These are phyloP conservation scores for Roridomyces roridus DNA, from an alignment of 768 basidiomycete genomes.

Conservation along the genomic window DNA sequence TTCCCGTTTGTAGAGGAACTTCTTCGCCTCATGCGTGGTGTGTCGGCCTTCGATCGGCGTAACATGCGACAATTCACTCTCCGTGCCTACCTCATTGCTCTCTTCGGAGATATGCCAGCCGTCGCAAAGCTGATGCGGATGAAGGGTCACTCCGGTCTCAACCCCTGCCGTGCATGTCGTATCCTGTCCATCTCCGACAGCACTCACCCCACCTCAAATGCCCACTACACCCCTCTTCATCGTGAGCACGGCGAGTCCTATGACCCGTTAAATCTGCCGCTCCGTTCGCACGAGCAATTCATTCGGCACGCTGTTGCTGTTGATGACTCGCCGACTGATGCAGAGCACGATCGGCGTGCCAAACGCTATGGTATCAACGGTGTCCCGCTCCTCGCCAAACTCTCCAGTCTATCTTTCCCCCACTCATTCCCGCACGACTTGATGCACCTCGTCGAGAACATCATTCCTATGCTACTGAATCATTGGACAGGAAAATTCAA, in stretches of 20 bases:
- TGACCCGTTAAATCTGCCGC: constrained; percentile 30
- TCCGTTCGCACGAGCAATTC: background rate
- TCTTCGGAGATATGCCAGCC: constrained; percentile 39
- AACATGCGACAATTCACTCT: constrained; percentile 33
- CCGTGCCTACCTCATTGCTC: constrained; percentile 32
- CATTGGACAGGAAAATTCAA: too few species aligned
- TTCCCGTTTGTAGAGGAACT: constrained; percentile 48
- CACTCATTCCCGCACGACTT: constrained; percentile 32
- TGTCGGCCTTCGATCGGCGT: too few species aligned
- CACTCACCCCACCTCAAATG: background rate
- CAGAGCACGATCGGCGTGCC: background rate
- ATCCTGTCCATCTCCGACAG: background rate
- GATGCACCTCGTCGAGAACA: constrained; percentile 26
- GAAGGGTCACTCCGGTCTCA: constrained; percentile 28
- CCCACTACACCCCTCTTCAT: background rate
- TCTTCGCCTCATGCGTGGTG: too few species aligned
- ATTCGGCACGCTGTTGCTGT: background rate
- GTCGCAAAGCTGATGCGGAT: constrained; percentile 22
- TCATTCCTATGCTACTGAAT: constrained; percentile 28
- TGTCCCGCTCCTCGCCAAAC: constrained; percentile 26
- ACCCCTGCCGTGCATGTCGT: constrained; percentile 39
- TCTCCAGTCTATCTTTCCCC: too few species aligned
- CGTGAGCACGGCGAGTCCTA: background rate
- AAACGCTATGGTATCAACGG: constrained; percentile 31
- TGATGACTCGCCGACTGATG: background rate